Conservation (phyloP, 2,329 filamentous ascomycete species). For the Cytospora piceae region DNA sequence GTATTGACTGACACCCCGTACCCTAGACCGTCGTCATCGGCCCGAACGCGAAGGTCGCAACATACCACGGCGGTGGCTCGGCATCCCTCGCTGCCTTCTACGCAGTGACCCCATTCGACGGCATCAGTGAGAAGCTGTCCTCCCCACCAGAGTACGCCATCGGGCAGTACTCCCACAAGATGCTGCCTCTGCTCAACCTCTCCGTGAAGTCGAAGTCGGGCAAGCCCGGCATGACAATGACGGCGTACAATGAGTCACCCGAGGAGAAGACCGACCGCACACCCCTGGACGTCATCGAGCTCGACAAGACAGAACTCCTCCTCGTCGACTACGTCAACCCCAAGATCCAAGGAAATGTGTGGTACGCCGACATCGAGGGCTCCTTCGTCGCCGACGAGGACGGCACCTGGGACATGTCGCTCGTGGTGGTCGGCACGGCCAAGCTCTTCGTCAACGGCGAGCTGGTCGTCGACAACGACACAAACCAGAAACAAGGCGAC, state of each 20-base stretch:
- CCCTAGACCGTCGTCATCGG: conserved; percentile 56
- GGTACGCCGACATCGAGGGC: conserved; percentile 66
- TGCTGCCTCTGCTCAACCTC: conserved; percentile 61
- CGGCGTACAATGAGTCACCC: conserved; percentile 63
- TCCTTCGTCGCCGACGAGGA: conserved; percentile 63
- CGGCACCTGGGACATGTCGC: conserved; percentile 65
- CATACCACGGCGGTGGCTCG: conserved; percentile 67
- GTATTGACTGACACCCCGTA: neutral
- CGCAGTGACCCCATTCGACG: conserved; percentile 73
- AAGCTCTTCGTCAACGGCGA: conserved; percentile 66
- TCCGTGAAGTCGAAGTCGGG: conserved; percentile 56
- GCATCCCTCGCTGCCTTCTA: conserved; percentile 65
- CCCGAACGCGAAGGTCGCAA: conserved; percentile 60
- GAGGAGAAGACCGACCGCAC: conserved; percentile 48
- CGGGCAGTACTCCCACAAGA: conserved; percentile 67
- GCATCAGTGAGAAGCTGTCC: conserved; percentile 61
- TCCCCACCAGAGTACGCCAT: conserved; percentile 55
- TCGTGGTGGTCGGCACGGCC: conserved; percentile 68
- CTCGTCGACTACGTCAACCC: conserved; percentile 57
- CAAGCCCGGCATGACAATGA: conserved; percentile 63
- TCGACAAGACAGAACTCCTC: conserved; percentile 54
- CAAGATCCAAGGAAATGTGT: conserved; percentile 54
- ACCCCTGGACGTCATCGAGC: conserved; percentile 53
- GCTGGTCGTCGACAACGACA: conserved; percentile 67
- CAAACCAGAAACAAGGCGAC: conserved; percentile 61